Conservation (phyloP, 2,329 filamentous ascomycete species). For the Chaetomiaceae sp. region DNA sequence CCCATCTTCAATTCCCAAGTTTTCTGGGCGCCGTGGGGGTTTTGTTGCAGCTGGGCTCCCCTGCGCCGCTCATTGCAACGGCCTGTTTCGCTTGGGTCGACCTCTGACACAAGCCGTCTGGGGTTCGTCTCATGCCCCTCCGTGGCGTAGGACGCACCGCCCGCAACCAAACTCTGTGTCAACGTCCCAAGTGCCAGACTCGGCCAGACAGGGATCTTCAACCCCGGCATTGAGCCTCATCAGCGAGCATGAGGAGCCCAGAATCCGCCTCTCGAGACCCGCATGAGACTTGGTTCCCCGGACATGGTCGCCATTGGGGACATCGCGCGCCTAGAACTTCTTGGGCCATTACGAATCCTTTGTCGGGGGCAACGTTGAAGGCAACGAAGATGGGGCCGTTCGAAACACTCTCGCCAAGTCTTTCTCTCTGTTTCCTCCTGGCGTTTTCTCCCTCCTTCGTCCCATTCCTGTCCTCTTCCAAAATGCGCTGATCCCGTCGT, state of each 20-base stretch:
- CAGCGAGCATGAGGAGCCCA: no score
- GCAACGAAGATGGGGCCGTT: not conserved
- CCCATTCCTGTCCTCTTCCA: not conserved
- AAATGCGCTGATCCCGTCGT: constrained; percentile 11
- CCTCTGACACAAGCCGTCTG: constrained; percentile 31
- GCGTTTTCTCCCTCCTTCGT: not conserved
- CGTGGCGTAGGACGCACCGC: constrained; percentile 16
- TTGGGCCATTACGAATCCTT: not conserved
- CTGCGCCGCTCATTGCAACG: constrained; percentile 11
- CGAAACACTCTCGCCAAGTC: constrained; percentile 11
- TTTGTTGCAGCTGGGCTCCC: constrained; percentile 8
- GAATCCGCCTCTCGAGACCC: constrained; percentile 11
- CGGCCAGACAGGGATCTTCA: not conserved
- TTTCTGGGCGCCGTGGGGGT: not conserved
- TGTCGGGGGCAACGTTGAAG: not conserved
- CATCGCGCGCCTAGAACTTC: constrained; percentile 6
- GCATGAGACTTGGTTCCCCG: constrained; percentile 15
- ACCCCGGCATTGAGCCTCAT: constrained; percentile 12
- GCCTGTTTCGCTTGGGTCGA: constrained; percentile 27
- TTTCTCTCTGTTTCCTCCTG: constrained; percentile 3
- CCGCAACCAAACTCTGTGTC: constrained; percentile 17
- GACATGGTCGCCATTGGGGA: constrained; percentile 12
- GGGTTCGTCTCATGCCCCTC: constrained; percentile 30
- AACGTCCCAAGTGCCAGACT: constrained; percentile 7
- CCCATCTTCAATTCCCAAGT: not conserved